These are phyloP conservation scores for Opeltia flavorubescens DNA, from an alignment of 495 filamentous ascomycete species.

Conservation along the genomic window DNA sequence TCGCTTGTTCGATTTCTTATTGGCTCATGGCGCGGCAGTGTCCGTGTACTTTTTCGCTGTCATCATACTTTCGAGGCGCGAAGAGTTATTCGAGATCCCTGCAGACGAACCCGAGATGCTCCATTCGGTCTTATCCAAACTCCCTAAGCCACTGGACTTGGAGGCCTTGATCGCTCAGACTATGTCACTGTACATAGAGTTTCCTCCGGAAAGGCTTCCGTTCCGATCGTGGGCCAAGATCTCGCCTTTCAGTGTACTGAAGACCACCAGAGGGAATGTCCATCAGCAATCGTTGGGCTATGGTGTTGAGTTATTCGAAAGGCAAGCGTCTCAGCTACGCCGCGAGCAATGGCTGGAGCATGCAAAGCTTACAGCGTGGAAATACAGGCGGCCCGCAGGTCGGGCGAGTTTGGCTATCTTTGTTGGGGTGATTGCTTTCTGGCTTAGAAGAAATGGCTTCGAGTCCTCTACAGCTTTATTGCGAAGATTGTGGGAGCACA, in stretches of 20 bases:
- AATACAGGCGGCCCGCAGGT: conserved; percentile 41
- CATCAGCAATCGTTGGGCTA: conserved; percentile 39
- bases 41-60: conserved; percentile 84
- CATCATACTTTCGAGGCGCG: conserved; percentile 64
- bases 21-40: conserved; percentile 74
- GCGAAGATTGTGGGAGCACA: conserved; percentile 2
- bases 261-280: conserved; percentile 48
- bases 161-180: conserved; percentile 60
- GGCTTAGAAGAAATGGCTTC: conserved; percentile 31
- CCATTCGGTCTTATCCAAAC: conserved; percentile 73
- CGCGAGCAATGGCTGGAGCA: conserved; percentile 44
- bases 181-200: conserved; percentile 39
- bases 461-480: conserved; percentile 14
- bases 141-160: conserved; percentile 72
- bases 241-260: conserved; percentile 64
- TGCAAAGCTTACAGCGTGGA: conserved; percentile 38
- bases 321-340: conserved; percentile 52
- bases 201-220: conserved; percentile 62
- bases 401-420: conserved; percentile 48
- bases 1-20: conserved; percentile 77
- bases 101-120: conserved; percentile 87
- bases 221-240: conserved; percentile 52
- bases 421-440: conserved; percentile 43
- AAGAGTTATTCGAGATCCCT: conserved; percentile 69
- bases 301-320: conserved; percentile 47